A percentile compares a stretch with the other conserved stretches of the same genome.
These are phyloP conservation scores for Xylariales sp. DNA, from an alignment of 2,329 filamentous ascomycete species.

Conservation along the genomic window DNA sequence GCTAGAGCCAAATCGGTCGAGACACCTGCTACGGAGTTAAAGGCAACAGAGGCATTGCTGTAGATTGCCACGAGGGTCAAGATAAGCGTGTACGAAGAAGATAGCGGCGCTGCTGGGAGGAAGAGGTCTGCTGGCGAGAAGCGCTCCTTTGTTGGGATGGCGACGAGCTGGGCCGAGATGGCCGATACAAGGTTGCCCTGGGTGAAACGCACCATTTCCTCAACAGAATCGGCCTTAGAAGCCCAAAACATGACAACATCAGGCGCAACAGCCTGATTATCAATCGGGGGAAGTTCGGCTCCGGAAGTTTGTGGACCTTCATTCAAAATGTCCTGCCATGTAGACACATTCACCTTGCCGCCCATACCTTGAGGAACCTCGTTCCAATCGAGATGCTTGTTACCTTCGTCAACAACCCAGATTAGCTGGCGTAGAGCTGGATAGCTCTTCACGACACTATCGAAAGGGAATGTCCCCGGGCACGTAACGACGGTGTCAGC, in stretches of 20 bases:
- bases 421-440: slow-evolving; percentile 80
- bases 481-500: slow-evolving; percentile 86
- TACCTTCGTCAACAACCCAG: slow-evolving; percentile 94
- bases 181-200: slow-evolving; percentile 89
- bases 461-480: slow-evolving; percentile 87
- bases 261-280: slow-evolving; percentile 63
- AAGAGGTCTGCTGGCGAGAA: slow-evolving; percentile 82
- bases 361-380: slow-evolving; percentile 83
- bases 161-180: slow-evolving; percentile 79
- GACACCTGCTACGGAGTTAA: slow-evolving; percentile 87
- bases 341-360: slow-evolving; percentile 81
- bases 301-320: slow-evolving; percentile 71
- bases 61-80: slow-evolving; percentile 86
- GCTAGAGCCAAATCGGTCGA: slow-evolving; percentile 78
- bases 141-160: slow-evolving; percentile 79
- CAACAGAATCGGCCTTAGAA: slow-evolving; percentile 60
- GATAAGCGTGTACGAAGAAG: slow-evolving; percentile 81
- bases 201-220: slow-evolving; percentile 84
- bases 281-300: slow-evolving; percentile 72
- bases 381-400: slow-evolving; percentile 94
- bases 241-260: slow-evolving; percentile 77
- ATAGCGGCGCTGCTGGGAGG: slow-evolving; percentile 84
- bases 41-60: slow-evolving; percentile 83
- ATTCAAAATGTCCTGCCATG: slow-evolving; percentile 90
- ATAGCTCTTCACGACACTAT: slow-evolving; percentile 75